Base-by-base conservation (phyloP, 1,139 yeast species). In the Nakaseomyces sp. region DNA sequence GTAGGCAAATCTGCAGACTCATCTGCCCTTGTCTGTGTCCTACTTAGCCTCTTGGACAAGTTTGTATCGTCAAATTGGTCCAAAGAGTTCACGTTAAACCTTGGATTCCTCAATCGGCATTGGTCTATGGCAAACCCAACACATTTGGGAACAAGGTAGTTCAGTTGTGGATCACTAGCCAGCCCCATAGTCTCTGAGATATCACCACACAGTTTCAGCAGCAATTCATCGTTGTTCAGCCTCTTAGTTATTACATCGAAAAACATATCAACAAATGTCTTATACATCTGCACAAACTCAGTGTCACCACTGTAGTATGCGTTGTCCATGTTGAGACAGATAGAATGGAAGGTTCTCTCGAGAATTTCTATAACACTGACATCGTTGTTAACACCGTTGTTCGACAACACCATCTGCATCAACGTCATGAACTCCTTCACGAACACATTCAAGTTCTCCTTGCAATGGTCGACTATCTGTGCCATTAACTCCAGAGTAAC, bases 381-480 rank as follows among this genome's bases (percentile, higher is more conserved):
- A 45, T 63, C 66, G 41, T 60, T 60, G 40, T 58, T 58, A 12
- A 57, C 50, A 43, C 54, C 53, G 19, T 47, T 46, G 43, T 61
- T 60, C 17, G 56, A 49, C 19, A 63, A 40, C 24, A 58, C 52
- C 25, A 53, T 53, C n/a, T 50, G 50, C 57, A 70, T 63, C 30
- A 80, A 77, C 17, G 66, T 60, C 45, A 81, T 68, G 26, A 76
- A 76, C 52, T 76, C 73, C 30, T 68, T 71, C 1, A 96, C 93
- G 67, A 87, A 81, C 31, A 88, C 81, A 50, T 85, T 87, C 60
- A 91, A 68, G 60, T 91, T 91, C 48, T 85, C 95, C 30, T 76
- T 70, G 61, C 97, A 88, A 57, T 80, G 77, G 38, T 72, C 78
- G 41, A 88, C 81, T 52, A 91, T 72, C 30, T 84, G 81, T 43